Evolutionary conservation across 768 basidiomycete genomes (phyloP), one percentile per base, ranked within the genome.

Genomic region (Bullera alba): DNA sequence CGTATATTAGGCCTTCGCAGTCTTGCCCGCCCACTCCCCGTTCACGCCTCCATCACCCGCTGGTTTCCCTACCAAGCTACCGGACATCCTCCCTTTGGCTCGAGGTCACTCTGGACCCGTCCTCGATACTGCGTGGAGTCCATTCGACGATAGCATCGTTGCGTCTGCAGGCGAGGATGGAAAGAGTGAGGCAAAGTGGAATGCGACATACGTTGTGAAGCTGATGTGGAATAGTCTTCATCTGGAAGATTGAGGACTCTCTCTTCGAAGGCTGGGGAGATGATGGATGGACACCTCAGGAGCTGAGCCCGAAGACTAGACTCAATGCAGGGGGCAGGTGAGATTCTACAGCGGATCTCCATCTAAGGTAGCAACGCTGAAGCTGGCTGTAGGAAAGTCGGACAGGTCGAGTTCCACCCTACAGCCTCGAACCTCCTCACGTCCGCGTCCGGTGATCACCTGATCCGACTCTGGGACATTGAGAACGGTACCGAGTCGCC

Each of bases 121-220:
- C 23, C 85, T 97, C 30, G 93, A 97, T 74, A 97, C 93, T 0
- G 87, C 86, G 66, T 97, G 91, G 90, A 88, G 86, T 0, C 92
- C 91, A 0, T 89, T 93, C 71, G 84, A 91, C 65, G 93, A 97
- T 74, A 77, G 80, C 5, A 77, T 93, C 63, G 86, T 95, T 59
- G 93, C 86, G 1, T 92, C 89, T 0, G 88, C 80, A 15, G 90
- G 86, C 42, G 93, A 99, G 72, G 95, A 99, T 69, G 90, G 92
- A 36, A 90, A 92, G 65, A 79, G 67, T 69, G 41, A 32, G 67
- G 48, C n/a, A 19, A n/a, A 16, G 5, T 27, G 28, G 26, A 8
- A 8, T 45, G 50, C 16, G 27, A n/a, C 12, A 28, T 22, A 49
- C 32, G 15, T n/a, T n/a, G 15, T 30, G 30, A 30, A 37, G 8